These are phyloP conservation scores for Euphorbia pulcherrima DNA, from an alignment of 345 rosid species.

Conservation along the genomic window DNA sequence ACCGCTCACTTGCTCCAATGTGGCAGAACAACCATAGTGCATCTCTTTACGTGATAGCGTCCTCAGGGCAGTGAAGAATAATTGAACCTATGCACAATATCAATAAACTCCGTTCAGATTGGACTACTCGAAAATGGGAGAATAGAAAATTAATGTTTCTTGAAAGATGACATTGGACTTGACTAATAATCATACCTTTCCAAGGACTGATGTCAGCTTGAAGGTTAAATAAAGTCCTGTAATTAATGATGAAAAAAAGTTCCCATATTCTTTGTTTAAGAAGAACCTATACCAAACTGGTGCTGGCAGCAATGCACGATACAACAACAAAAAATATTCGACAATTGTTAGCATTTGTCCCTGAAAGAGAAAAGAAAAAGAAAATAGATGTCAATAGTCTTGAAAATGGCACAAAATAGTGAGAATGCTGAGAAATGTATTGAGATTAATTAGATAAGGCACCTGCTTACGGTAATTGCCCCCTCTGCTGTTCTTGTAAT, in stretches of 20 bases:
- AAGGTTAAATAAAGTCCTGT: conserved; percentile 81
- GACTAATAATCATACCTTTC: conserved; percentile 48
- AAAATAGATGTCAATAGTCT: background rate
- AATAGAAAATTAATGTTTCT: background rate
- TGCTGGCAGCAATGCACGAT: conserved; percentile 76
- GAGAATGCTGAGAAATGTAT: background rate
- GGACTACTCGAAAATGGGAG: background rate
- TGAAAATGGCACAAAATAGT: background rate
- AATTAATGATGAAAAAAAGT: conserved; percentile 74
- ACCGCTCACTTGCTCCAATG: conserved; percentile 47
- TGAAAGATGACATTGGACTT: background rate
- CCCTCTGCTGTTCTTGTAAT: conserved; percentile 52
- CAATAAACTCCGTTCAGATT: conserved; percentile 3
- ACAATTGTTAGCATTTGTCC: conserved; percentile 81
- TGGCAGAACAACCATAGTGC: conserved; percentile 56
- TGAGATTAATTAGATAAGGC: background rate
- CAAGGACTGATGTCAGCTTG: conserved; percentile 75
- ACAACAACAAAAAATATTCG: conserved; percentile 61
- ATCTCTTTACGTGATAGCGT: conserved; percentile 51
- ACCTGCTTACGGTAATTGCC: conserved; percentile 56
- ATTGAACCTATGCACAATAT: conserved; percentile 39
- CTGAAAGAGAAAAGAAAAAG: conserved; percentile 32
- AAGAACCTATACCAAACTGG: conserved; percentile 93
- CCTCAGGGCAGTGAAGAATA: conserved; percentile 44
- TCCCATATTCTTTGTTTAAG: conserved; percentile 78